Evolutionary conservation across 2,329 filamentous ascomycete genomes (phyloP).

Genomic region (Boeremia lycopersici): DNA sequence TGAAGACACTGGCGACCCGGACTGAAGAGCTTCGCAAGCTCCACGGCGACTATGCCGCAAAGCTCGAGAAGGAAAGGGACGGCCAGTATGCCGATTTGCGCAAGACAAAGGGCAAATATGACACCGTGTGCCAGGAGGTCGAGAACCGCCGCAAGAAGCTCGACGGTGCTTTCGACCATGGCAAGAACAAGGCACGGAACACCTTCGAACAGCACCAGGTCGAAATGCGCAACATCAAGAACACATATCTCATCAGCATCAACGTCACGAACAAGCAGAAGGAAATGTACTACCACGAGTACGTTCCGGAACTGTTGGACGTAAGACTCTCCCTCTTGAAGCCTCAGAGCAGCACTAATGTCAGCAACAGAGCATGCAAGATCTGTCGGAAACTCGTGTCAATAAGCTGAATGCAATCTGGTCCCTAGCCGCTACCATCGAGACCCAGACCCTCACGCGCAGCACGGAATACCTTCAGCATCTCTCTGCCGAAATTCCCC

Average conservation of each 20-base stretch:
- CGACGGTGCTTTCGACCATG: constrained; percentile 85
- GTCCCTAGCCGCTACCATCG: constrained; percentile 78
- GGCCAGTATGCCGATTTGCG: constrained; percentile 80
- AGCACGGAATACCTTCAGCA: constrained; percentile 75
- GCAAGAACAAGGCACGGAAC: constrained; percentile 86
- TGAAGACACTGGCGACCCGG: constrained; percentile 73
- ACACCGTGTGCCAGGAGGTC: constrained; percentile 89
- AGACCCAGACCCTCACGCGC: constrained; percentile 76
- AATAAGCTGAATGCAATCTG: constrained; percentile 84
- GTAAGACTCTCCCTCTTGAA: constrained; percentile 53
- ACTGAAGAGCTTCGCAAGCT: constrained; percentile 94
- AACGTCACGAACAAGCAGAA: constrained; percentile 98
- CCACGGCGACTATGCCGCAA: constrained; percentile 85
- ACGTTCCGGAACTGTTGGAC: constrained; percentile 90
- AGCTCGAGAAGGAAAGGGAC: constrained; percentile 89
- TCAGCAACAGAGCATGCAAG: constrained; percentile 71
- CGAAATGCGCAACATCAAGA: constrained; percentile 98
- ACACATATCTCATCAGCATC: constrained; percentile 95
- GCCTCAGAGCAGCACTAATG: constrained; percentile 5
- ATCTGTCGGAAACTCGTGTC: constrained; percentile 88
- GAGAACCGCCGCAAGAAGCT: constrained; percentile 94
- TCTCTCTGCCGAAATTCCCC: constrained; percentile 78
- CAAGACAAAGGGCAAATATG: constrained; percentile 93
- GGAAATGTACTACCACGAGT: constrained; percentile 96
- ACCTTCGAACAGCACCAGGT: constrained; percentile 89